These are phyloP conservation scores for Pythium monospermum DNA, from an alignment of 352 stramenopile species.

Conservation along the genomic window DNA sequence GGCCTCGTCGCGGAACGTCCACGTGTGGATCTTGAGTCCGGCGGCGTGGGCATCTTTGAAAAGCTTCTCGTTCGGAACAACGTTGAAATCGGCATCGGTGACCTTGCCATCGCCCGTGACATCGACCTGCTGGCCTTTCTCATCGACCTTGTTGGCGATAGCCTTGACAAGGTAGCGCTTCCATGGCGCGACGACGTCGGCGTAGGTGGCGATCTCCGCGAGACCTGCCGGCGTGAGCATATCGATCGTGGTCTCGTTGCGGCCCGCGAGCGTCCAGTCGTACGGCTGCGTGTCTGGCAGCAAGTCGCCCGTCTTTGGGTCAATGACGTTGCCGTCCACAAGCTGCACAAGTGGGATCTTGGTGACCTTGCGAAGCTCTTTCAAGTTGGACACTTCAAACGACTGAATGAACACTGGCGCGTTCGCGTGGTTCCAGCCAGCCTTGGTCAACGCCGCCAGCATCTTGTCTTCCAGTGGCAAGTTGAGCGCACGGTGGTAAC, in stretches of 20 bases:
- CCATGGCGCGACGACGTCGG: conserved; percentile 58
- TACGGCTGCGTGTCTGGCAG: conserved; percentile 63
- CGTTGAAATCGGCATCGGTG: conserved; percentile 19
- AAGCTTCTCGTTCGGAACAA: conserved; percentile 28
- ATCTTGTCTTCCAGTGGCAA: conserved; percentile 60
- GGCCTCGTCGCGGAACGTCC: conserved; percentile 69
- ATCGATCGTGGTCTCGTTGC: conserved; percentile 40
- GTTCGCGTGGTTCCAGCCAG: conserved; percentile 59
- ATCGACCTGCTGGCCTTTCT: conserved; percentile 22
- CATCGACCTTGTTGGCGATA: conserved; percentile 38
- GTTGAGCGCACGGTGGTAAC: conserved; percentile 40
- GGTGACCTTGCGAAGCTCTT: conserved; percentile 49
- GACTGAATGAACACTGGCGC: conserved; percentile 64
- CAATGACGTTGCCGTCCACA: conserved; percentile 45
- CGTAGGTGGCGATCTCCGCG: conserved; percentile 60
- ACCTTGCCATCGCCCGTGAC: conserved; percentile 21
- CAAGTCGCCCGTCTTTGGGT: conserved; percentile 68
- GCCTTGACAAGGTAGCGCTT: conserved; percentile 77
- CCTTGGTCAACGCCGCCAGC: conserved; percentile 55
- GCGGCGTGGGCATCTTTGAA: conserved; percentile 48
- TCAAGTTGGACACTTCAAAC: conserved; percentile 65
- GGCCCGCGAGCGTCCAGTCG: conserved; percentile 28
- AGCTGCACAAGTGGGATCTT: conserved; percentile 72
- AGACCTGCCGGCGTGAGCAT: conserved; percentile 51
- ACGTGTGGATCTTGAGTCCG: conserved; percentile 53